Base-by-base conservation (phyloP, 768 basidiomycete species). In the Phylloporus sp. region DNA sequence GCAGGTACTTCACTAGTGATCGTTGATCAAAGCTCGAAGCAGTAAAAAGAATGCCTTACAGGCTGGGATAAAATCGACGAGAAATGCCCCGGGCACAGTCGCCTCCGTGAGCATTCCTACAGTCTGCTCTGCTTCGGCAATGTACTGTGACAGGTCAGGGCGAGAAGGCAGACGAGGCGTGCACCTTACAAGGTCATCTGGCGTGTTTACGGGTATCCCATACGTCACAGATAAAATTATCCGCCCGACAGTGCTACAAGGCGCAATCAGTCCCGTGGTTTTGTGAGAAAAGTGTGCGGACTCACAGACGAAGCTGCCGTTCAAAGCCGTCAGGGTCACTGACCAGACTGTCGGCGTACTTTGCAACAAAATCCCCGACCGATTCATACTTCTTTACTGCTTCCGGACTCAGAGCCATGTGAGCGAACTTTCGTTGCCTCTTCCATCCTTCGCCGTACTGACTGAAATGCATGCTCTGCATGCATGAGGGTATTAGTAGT, bases 361-460 rank as follows among this genome's bases (percentile, higher is more conserved):
- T 49, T 2, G 56, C 55, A n/a, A 65, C 53, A n/a, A 63, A 57
- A 48, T 72, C 64, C 35, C 71, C 72, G 9, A 70, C 45, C 0
- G 23, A 24, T n/a, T n/a, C 63, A 31, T 73, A 76, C 42, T 68
- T 62, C 41, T 59, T 60, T 16, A 71, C 64, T 1, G 70, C 64
- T 16, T 50, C 47, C 1, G 64, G 52, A 38, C 59, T 70, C 15
- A 76, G 57, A 10, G 63, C 68, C 8, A 42, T 28, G 28, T 70
- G 65, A 0, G 66, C 57, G 10, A 74, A 53, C 41, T 62, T 71
- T 8, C 70, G 53, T 12, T 67, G 62, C 22, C 43, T 55, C 11
- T 47, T 54, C 59, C 59, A 53, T 35, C 56, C 60, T 6, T 56
- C 49, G 8, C 59, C 59, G 31, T 63, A 64, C 23, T 59, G 59